Conservation (phyloP, 176 grass and related monocot genomes). For the Aegilops tauschii region DNA sequence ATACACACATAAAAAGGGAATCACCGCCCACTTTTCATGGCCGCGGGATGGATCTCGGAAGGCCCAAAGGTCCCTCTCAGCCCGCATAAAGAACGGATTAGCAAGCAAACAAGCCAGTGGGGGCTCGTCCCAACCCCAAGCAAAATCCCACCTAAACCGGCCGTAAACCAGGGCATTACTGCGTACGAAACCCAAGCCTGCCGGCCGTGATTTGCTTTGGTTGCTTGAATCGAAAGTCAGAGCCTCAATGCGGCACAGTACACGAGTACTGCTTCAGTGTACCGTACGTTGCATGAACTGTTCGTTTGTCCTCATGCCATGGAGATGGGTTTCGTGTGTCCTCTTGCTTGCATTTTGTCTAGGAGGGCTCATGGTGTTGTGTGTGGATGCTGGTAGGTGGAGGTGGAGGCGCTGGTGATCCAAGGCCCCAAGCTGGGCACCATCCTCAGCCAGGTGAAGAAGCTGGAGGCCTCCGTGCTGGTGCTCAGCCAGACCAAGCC, state of each 20-base stretch:
- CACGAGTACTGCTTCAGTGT: not conserved
- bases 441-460: conserved; percentile 79
- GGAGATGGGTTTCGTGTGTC: not conserved
- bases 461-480: conserved; percentile 76
- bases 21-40: conserved; percentile 29
- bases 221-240: conserved; percentile 38
- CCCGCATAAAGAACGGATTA: not conserved
- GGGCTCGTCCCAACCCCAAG: not conserved
- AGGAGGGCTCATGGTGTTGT: not conserved
- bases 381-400: conserved; percentile 64
- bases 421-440: conserved; percentile 70
- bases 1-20: conserved; percentile 18
- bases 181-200: not conserved
- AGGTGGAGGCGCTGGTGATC: conserved; percentile 75
- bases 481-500: conserved; percentile 66
- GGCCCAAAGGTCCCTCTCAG: conserved; percentile 23
- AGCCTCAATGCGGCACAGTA: not conserved
- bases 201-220: not conserved
- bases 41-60: conserved; percentile 29
- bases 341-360: no score
- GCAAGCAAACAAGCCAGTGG: not conserved
- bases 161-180: not conserved
- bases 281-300: conserved; percentile 25
- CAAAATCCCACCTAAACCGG: conserved; percentile 19
- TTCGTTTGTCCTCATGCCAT: conserved; percentile 22